These are phyloP conservation scores for Suhomyces tanzawaensis DNA, from an alignment of 805 yeast species.

Conservation along the genomic window DNA sequence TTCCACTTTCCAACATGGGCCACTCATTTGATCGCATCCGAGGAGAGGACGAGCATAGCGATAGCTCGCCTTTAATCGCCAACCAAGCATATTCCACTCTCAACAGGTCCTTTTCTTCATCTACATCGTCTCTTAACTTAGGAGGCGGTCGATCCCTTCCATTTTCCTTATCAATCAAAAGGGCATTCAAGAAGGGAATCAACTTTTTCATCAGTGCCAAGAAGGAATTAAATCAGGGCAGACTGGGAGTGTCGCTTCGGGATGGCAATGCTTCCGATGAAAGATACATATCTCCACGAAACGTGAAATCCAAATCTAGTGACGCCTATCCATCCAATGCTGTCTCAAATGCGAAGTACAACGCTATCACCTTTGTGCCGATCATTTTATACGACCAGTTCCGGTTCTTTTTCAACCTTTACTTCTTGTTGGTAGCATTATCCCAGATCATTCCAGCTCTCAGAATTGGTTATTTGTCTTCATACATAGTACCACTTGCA, in stretches of 20 bases:
- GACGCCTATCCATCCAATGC: constrained; percentile 55
- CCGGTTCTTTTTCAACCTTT: constrained; percentile 92
- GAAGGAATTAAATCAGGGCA: constrained; percentile 25
- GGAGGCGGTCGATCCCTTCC: constrained; percentile 3
- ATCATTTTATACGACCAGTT: constrained; percentile 90
- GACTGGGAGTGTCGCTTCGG: constrained; percentile 12
- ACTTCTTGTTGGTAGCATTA: constrained; percentile 87
- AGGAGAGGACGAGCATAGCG: constrained; percentile 16
- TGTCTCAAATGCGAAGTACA: constrained; percentile 91
- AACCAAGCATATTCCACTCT: constrained; percentile 12
- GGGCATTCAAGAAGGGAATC: constrained; percentile 10
- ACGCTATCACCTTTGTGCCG: constrained; percentile 84
- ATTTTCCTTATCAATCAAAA: constrained; percentile 9
- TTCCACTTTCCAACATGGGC: constrained; percentile 28
- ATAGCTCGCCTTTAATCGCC: constrained; percentile 31
- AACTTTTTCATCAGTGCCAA: constrained; percentile 24
- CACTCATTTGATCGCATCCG: constrained; percentile 1
- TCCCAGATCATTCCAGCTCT: constrained; percentile 89
- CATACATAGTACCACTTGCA: constrained; percentile 90
- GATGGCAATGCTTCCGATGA: constrained; percentile 16
- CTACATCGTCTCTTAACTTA: constrained; percentile 16
- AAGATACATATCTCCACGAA: constrained; percentile 40
- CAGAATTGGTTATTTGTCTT: constrained; percentile 88
- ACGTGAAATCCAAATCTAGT: constrained; percentile 19
- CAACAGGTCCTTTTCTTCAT: constrained; percentile 19